Percentiles rank a stretch among this genome's conserved stretches.
These are phyloP conservation scores for Amauroascus verrucosus DNA, from an alignment of 2,329 filamentous ascomycete genomes.

Conservation along the genomic window DNA sequence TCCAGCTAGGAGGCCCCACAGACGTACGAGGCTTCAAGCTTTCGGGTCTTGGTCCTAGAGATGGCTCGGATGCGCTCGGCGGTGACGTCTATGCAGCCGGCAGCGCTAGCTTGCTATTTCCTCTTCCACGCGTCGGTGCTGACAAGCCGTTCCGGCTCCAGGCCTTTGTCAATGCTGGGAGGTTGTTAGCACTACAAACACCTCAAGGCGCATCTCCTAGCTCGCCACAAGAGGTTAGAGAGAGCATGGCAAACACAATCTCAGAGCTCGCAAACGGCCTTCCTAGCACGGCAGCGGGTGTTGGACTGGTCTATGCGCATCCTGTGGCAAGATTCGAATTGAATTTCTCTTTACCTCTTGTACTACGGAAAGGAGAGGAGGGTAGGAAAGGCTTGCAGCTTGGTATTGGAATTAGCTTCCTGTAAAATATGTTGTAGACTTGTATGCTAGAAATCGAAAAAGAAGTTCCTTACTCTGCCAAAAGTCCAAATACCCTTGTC, in stretches of 20 bases:
- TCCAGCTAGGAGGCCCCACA: slow-evolving; percentile 86
- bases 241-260: slow-evolving; percentile 48
- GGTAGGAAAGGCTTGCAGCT: slow-evolving; percentile 85
- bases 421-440: slow-evolving; percentile 46
- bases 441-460: slow-evolving; percentile 3
- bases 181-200: slow-evolving; percentile 65
- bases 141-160: slow-evolving; percentile 81
- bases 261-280: slow-evolving; percentile 61
- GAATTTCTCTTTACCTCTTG: slow-evolving; percentile 84
- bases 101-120: slow-evolving; percentile 74
- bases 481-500: too few relatives aligned
- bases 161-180: slow-evolving; percentile 80
- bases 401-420: slow-evolving; percentile 91
- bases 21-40: slow-evolving; percentile 91
- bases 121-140: slow-evolving; percentile 68
- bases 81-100: slow-evolving; percentile 88
- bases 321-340: slow-evolving; percentile 88
- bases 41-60: slow-evolving; percentile 77
- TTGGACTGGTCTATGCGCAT: slow-evolving; percentile 90
- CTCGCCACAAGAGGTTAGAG: slow-evolving; percentile 37
- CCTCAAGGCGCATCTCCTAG: slow-evolving; percentile 40
- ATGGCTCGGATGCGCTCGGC: slow-evolving; percentile 74
- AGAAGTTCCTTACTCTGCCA: not conserved
- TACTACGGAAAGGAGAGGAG: slow-evolving; percentile 72
- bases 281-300: slow-evolving; percentile 74